Evolutionary conservation across 495 filamentous ascomycete genomes (phyloP), one percentile per base, ranked within the genome.

Genomic region (Penicillium steckii): DNA sequence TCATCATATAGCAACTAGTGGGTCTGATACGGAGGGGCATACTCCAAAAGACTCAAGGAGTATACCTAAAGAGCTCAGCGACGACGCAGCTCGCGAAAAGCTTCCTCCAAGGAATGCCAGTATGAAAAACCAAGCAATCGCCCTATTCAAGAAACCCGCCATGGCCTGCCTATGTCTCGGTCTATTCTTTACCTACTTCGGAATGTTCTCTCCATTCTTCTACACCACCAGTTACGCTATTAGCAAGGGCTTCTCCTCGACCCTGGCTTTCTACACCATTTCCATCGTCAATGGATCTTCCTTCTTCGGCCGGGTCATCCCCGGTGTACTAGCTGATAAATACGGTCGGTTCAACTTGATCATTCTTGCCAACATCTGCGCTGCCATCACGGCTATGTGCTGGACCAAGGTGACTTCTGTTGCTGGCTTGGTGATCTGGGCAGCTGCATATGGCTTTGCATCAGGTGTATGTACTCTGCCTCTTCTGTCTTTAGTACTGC

Each of bases 341-440:
- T 63, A 87, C 25, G 89, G 89, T 0, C 77, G 82, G 22, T 91
- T 82, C 73, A 91, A 91, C 64, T 72, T 77, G 27, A 85, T 85
- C 64, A 75, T 88, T n/a, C 21, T 82, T 3, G 81, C 84, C 43
- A 72, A 76, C 0, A 69, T 72, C 17, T 67, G 80, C 13, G 80
- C 85, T 0, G 79, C 74, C 3, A 70, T 91, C 0, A 65, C 73
- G 37, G 68, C 68, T 0, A 26, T 73, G 3, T 73, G 68, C 45
- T 73, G 70, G 73, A 71, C 70, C 4, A 68, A 56, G 18, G 71
- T 63, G 1, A 61, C 62, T 1, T 65, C 65, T 3, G 59, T 67
- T 2, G 62, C 63, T 0, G 71, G 71, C 0, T 30, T 73, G 24
- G 70, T 70, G 1, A 45, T 76, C 2, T 76, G 59, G 48, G 65